Conservation (phyloP, 441 rosid species). For the Pelargonium exstipulatum region DNA sequence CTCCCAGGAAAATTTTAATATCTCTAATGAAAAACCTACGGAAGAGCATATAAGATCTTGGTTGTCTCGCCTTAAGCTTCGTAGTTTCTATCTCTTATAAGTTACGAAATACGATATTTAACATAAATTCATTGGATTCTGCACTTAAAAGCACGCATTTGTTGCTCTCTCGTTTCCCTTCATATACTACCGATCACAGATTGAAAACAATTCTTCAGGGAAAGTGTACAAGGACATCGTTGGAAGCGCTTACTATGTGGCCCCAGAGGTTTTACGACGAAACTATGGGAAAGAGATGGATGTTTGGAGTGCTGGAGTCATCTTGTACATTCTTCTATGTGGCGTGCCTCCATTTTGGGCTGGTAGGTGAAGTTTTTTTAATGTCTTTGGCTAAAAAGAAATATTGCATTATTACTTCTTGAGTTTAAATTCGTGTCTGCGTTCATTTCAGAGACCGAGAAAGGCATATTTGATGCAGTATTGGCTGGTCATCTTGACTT, state of each 20-base stretch:
- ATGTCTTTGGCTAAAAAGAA: no score
- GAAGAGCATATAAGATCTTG: no score
- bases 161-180: background rate
- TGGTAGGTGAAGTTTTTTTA: conserved; percentile 30
- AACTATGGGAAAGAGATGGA: conserved; percentile 12
- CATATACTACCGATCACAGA: background rate
- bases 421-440: background rate
- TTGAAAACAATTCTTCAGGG: conserved; percentile 1
- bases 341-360: conserved; percentile 71
- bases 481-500: conserved; percentile 41
- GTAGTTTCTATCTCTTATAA: no score
- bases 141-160: no score
- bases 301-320: conserved; percentile 24
- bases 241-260: conserved; percentile 2
- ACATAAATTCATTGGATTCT: background rate
- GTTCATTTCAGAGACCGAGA: conserved; percentile 43
- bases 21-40: no score
- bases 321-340: conserved; percentile 58
- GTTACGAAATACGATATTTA: no score
- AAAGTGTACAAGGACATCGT: conserved; percentile 5
- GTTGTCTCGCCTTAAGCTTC: no score
- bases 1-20: no score
- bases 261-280: conserved; percentile 7
- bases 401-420: background rate
- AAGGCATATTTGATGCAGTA: conserved; percentile 38